These are phyloP conservation scores for Dryadomyces quercivorus DNA, from an alignment of 2,329 filamentous ascomycete species.

Conservation along the genomic window DNA sequence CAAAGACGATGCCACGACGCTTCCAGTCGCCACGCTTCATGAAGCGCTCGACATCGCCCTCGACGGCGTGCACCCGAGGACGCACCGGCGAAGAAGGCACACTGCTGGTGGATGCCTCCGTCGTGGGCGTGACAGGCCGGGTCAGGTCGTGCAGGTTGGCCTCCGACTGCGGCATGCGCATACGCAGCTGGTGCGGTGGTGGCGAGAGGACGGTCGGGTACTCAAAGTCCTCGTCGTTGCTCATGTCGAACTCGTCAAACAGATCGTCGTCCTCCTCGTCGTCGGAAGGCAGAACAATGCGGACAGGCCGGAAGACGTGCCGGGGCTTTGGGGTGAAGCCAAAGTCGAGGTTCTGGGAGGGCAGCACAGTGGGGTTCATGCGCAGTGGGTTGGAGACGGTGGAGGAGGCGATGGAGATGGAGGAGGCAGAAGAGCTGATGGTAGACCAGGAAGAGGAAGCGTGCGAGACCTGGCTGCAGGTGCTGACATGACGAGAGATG, in stretches of 20 bases:
- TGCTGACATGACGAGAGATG: slow-evolving; percentile 11
- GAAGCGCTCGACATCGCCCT: slow-evolving; percentile 15
- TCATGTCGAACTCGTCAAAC: background rate
- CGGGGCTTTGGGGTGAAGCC: slow-evolving; percentile 14
- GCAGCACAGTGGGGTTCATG: slow-evolving; percentile 16
- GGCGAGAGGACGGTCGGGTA: slow-evolving; percentile 8
- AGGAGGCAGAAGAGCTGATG: slow-evolving; percentile 4
- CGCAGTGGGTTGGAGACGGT: slow-evolving; percentile 16
- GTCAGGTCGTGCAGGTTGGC: slow-evolving; percentile 4
- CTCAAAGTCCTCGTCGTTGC: background rate
- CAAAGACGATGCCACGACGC: slow-evolving; percentile 23
- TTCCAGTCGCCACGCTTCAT: slow-evolving; percentile 24
- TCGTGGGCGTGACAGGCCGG: slow-evolving; percentile 4
- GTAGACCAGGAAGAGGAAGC: slow-evolving; percentile 11
- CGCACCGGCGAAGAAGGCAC: slow-evolving; percentile 9
- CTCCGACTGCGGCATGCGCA: slow-evolving; percentile 8
- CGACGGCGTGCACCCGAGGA: slow-evolving; percentile 12
- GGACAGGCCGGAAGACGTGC: slow-evolving; percentile 9
- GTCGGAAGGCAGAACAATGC: slow-evolving; percentile 3
- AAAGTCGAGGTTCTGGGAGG: slow-evolving; percentile 20
- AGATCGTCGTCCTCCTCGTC: slow-evolving; percentile 3
- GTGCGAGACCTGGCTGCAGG: slow-evolving; percentile 12
- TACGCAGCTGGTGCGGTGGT: slow-evolving; percentile 8
- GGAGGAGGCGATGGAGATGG: slow-evolving; percentile 1
- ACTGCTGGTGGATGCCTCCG: background rate